Base-by-base conservation (phyloP, 148 eudicot species). In the Rheum nobile region DNA sequence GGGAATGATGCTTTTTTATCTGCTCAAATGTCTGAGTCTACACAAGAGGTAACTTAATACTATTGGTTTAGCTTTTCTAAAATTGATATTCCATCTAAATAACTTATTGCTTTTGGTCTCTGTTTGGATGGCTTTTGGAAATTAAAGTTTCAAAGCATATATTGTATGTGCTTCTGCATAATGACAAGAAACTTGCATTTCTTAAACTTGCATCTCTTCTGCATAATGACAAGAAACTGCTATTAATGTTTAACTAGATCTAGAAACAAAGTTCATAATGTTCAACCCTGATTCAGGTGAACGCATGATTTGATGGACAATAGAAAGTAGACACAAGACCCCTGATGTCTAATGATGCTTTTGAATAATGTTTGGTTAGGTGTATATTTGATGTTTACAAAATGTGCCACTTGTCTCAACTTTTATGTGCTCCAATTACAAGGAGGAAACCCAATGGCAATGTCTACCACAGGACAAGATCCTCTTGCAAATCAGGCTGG, bases 401-500 rank as follows among this genome's bases (percentile, higher is more conserved):
- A 61, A 61, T 29, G 35, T 50, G 12, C 57, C 21, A 26, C 72
- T 12, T n/a, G 29, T 28, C 7, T 57, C 12, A 71, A n/a, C n/a
- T 13, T 7, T 41, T 57, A 67, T 57, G 28, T 75, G 50, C 50
- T 14, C 57, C 52, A 4, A 31, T 70, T 79, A 72, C 88, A 92
- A 95, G 89, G 86, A 78, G 97, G 87, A 67, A 84, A 85, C 81
- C 69, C 96, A 31, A 24, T 81, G 77, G 84, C 82, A 32, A 72
- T 83, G 59, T 79, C 93, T 26, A 77, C 86, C 21, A 82, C 84
- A 5, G 85, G 84, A 74, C 90, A 86, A 72, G 75, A 87, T 41
- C 78, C 87, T 42, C 78, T 84, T 74, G 88, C 76, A 50, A 86
- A 84, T 80, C 98, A 88, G 80, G 80, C 90, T 71, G 96, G 91